phyloP scores from a whole-genome alignment of 495 filamentous ascomycete species.

The Evansstolkia leycettana region DNA sequence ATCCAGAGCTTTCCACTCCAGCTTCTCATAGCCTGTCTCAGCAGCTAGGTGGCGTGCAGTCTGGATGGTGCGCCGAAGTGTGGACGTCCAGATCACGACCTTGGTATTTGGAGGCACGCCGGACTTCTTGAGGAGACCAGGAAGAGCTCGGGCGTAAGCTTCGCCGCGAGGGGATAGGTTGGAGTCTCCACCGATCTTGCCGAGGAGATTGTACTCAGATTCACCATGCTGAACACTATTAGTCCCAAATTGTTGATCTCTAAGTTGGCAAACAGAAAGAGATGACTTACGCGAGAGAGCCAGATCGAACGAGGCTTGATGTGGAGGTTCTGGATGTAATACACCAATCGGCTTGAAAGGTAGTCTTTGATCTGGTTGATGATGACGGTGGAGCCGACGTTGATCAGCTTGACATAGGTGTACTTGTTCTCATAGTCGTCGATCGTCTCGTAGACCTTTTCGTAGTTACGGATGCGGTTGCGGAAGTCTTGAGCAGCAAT shows the following conservation, averaged over 20 bases:
- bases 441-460: constrained; percentile 88
- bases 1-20: constrained; percentile 97
- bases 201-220: constrained; percentile 77
- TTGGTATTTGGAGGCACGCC: constrained; percentile 63
- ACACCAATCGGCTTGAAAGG: constrained; percentile 87
- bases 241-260: too few species aligned
- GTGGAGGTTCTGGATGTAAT: constrained; percentile 97
- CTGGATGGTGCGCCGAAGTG: constrained; percentile 81
- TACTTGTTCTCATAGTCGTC: constrained; percentile 71
- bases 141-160: constrained; percentile 71
- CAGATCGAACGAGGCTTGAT: constrained; percentile 96
- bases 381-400: constrained; percentile 87
- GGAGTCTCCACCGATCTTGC: constrained; percentile 86
- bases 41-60: constrained; percentile 65
- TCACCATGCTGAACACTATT: constrained; percentile 64
- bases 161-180: constrained; percentile 76
- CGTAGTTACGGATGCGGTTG: constrained; percentile 89
- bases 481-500: constrained; percentile 80
- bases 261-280: neutral
- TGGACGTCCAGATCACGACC: constrained; percentile 95
- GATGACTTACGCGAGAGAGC: constrained; percentile 70
- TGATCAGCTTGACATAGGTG: constrained; percentile 94
- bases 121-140: constrained; percentile 67
- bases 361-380: constrained; percentile 98
- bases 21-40: constrained; percentile 64